Evolutionary conservation across 805 yeast genomes (phyloP).

Genomic region (Saccharomycopsis sp.): DNA sequence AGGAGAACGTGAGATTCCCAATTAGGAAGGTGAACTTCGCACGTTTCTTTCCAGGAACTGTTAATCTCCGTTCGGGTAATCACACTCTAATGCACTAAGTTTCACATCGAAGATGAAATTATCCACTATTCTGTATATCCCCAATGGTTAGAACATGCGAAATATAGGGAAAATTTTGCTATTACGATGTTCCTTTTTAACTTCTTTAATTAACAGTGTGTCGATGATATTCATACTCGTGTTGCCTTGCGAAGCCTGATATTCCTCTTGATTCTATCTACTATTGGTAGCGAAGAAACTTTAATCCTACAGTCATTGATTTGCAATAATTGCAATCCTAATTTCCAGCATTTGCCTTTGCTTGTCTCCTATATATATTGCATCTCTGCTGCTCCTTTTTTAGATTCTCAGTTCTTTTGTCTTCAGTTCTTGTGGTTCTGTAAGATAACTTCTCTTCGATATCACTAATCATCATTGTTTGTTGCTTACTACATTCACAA

Average conservation of each 20-base stretch:
- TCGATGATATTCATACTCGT: too few species aligned
- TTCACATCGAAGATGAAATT: background rate
- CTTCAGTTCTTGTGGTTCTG: background rate
- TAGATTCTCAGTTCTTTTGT: background rate
- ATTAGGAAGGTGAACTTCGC: background rate
- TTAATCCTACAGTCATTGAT: background rate
- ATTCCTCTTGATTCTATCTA: background rate
- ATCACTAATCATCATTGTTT: background rate
- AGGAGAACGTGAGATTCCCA: constrained; percentile 3
- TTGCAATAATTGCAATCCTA: background rate
- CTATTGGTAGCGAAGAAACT: background rate
- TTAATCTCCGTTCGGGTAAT: background rate
- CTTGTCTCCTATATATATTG: background rate
- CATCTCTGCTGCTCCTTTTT: background rate
- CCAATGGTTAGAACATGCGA: background rate
- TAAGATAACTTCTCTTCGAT: too few species aligned
- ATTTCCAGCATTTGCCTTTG: background rate
- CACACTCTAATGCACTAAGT: background rate
- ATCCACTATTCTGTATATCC: background rate
- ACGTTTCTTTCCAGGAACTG: background rate
- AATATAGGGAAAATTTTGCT: background rate
- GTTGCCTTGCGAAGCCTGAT: background rate
- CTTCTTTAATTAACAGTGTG: background rate
- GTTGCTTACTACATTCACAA: background rate
- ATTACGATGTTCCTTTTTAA: background rate